Base-by-base conservation (phyloP, 352 stramenopile genomes). In the Globisporangium abappressorium region DNA sequence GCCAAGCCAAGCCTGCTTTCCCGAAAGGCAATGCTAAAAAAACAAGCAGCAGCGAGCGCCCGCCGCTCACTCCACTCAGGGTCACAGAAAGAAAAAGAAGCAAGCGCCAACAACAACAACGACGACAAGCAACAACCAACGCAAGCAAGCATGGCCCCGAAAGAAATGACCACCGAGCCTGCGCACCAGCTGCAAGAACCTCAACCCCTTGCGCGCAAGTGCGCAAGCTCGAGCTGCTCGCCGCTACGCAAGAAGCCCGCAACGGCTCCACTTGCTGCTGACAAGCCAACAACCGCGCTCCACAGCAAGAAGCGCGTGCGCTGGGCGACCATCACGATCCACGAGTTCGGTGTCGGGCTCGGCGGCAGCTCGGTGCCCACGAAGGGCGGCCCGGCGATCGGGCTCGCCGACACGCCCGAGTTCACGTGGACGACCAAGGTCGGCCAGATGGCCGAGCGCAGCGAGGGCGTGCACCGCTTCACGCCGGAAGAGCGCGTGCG, bases 341-440 rank as follows among this genome's bases (percentile, higher is more conserved):
- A 84, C 68, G 76, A 84, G 64, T 84, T 84, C 53, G 76, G 74
- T 22, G 68, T 84, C 34, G 74, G 75, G 5, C 66, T 89, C 41
- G 79, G 81, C 47, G 79, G 77, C 46, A 87, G 77, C 66, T 78
- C 77, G 0, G 79, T 89, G 58, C 76, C 81, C 1, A 75, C 69
- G 64, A 77, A 81, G 59, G 79, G 79, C 47, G 81, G 81, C 0
- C 81, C 81, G 2, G 82, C 75, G 24, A 85, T 89, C 59, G 81
- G 81, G 0, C 65, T 89, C n/a, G 56, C 72, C 15, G 77, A 87
- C 66, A 70, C 62, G 34, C 76, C 76, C 49, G 80, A 87, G 73
- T 87, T 85, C 66, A 87, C 77, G 20, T 85, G 78, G 77, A 88
- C 72, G 11, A 91, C 79, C 26, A 88, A 84, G 59, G 81, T 89